Conservation (phyloP, 441 rosid species). For the Croton laevigatus region DNA sequence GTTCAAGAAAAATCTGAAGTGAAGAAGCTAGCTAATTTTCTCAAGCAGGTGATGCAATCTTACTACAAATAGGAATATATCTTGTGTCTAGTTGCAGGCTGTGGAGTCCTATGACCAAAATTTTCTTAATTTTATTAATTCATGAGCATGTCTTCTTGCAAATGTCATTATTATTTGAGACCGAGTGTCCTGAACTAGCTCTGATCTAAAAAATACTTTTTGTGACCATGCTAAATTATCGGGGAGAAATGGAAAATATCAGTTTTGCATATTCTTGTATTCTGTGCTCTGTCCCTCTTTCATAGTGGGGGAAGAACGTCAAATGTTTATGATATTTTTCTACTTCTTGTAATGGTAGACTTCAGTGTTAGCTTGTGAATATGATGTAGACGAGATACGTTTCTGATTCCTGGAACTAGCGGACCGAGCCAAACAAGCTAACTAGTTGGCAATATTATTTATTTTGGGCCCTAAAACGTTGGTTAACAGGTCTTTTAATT, state of each 20-base stretch:
- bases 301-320: background rate
- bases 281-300: background rate
- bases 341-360: background rate
- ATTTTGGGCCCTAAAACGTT: too few species aligned
- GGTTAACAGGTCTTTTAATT: too few species aligned
- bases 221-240: background rate
- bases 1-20: slow-evolving; percentile 93
- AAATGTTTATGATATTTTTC: too few species aligned
- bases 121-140: background rate
- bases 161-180: background rate
- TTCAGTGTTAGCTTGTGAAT: background rate
- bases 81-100: background rate
- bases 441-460: too few species aligned
- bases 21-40: slow-evolving; percentile 82
- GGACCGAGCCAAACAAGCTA: too few species aligned
- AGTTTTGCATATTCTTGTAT: slow-evolving; percentile 1
- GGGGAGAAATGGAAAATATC: background rate
- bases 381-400: too few species aligned
- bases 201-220: background rate
- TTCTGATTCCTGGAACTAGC: too few species aligned
- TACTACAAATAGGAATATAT: background rate
- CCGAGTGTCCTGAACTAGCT: background rate
- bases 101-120: background rate
- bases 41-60: slow-evolving; percentile 66
- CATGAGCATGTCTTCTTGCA: background rate